Evolutionary conservation across 108 stramenopile genomes (phyloP), one percentile per base, ranked within the genome.

Genomic region (Cyclotella atomus): DNA sequence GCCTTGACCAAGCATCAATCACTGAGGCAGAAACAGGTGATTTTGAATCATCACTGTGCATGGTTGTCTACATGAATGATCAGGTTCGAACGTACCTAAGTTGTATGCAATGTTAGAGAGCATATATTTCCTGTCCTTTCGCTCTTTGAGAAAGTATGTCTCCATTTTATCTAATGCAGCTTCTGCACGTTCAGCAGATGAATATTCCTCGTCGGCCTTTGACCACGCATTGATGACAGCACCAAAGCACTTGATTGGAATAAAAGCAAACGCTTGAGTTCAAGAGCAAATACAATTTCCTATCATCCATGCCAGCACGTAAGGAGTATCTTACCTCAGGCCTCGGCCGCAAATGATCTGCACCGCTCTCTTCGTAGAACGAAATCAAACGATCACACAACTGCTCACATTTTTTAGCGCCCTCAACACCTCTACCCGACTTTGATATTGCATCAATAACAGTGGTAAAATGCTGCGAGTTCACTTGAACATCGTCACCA

Each of bases 91-190:
- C 33, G 67, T 14, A 74, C 68, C 38, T 41, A 41, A 41, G 12
- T 41, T 41, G 12, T 41, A 30, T n/a, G 87, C 2, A 88, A 88
- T 10, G 91, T 89, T 41, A 89, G 91, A 41, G 91, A 92, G 73
- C 90, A 90, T 62, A 84, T 89, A 1, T 90, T 92, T 73, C 86
- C 90, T 10, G 84, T 92, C 3, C 71, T 92, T 61, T 84, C 85
- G 10, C 52, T 90, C 3, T 89, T 88, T 38, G 83, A 86, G 33
- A 70, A 75, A 43, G 56, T 92, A 82, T 92, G 23, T 24, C 89
- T 33, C 81, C 88, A 43, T 56, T 66, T 34, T 64, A 88, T 66
- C 71, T 89, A n/a, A n/a, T 3, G 70, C 16, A 15, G 53, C 20
- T 70, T 81, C 80, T 19, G 80, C 80, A 15, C 74, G 53, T 28